Conservation (phyloP, 441 rosid genomes). For the Syzygium malaccense region DNA sequence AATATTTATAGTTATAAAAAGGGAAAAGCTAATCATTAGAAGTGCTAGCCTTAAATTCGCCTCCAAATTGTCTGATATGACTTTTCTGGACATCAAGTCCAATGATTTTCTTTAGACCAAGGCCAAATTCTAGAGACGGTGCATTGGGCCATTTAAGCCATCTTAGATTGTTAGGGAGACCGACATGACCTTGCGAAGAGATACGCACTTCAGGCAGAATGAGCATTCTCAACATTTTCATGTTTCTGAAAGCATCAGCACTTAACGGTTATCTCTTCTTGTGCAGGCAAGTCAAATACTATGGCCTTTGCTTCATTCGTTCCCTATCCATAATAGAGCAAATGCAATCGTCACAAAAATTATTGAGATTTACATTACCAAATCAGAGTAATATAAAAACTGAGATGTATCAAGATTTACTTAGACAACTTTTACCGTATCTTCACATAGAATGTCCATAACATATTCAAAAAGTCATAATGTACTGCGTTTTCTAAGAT, state of each 20-base stretch:
- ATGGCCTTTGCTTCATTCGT: not conserved
- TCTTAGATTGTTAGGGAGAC: not conserved
- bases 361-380: accelerated
- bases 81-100: not conserved
- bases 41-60: not conserved
- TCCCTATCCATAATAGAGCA: not conserved
- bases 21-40: not conserved
- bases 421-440: not conserved
- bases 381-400: not conserved
- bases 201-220: not conserved
- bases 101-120: not conserved
- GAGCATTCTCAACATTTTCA: not conserved
- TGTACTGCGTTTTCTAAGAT: not conserved
- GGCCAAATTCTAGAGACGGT: not conserved
- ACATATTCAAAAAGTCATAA: not conserved
- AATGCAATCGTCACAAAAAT: not conserved
- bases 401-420: accelerated
- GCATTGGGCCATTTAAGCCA: not conserved
- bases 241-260: accelerated
- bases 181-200: accelerated
- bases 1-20: not conserved
- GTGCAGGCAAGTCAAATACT: accelerated
- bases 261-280: accelerated
- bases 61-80: not conserved
- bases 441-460: accelerated